Percentiles rank a stretch among this genome's conserved stretches.
These are phyloP conservation scores for Corylus avellana DNA, from an alignment of 306 rosid species.

Conservation along the genomic window DNA sequence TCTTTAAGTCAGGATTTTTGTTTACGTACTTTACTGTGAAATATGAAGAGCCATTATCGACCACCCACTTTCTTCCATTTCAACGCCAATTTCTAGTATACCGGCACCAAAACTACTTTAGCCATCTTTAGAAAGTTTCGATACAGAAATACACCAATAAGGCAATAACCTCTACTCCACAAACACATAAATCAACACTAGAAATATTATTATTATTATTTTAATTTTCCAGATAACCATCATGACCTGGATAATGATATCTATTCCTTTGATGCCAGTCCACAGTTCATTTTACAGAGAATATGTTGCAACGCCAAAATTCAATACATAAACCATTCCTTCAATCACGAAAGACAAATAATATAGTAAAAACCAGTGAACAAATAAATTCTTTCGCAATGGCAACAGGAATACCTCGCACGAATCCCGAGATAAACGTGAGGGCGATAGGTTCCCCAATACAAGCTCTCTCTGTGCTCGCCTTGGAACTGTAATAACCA, in stretches of 20 bases:
- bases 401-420: conserved; percentile 59
- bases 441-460: conserved; percentile 99
- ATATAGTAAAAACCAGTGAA: background rate
- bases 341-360: background rate
- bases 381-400: background rate
- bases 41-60: background rate
- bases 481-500: conserved; percentile 77
- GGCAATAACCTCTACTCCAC: background rate
- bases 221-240: too few relatives aligned
- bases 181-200: conserved; percentile 2
- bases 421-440: conserved; percentile 87
- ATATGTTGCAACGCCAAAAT: background rate
- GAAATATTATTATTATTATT: background rate
- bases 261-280: background rate
- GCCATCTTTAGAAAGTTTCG: background rate
- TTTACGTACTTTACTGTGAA: background rate
- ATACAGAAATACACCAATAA: background rate
- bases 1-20: background rate
- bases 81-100: background rate
- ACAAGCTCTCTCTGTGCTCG: conserved; percentile 87
- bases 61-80: background rate
- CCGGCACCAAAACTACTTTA: background rate
- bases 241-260: background rate
- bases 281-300: background rate
- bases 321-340: conserved; percentile 4